These are phyloP conservation scores for Curvularia spicifera DNA, from an alignment of 2,329 filamentous ascomycete species.

Conservation along the genomic window DNA sequence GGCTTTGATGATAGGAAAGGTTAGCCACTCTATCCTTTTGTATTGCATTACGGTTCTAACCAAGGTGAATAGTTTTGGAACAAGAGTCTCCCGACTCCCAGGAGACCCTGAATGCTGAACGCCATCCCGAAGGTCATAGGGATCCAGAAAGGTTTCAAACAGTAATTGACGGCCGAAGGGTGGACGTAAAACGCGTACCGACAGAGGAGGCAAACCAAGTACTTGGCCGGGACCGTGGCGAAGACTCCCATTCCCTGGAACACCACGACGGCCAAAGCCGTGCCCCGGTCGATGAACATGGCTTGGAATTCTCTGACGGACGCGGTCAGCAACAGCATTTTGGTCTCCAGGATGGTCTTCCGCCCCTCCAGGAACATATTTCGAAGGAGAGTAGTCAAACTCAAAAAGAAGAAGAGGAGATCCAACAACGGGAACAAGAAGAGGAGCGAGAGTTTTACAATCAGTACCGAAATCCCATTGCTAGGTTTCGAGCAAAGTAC, in stretches of 20 bases:
- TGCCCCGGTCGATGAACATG: conserved; percentile 34
- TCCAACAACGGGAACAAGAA: conserved; percentile 51
- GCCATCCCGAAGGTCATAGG: not conserved
- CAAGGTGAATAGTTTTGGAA: conserved; percentile 13
- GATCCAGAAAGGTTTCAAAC: conserved; percentile 21
- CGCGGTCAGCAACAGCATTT: conserved; percentile 36
- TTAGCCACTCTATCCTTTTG: conserved; percentile 10
- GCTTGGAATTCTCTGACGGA: conserved; percentile 22
- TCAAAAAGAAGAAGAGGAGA: conserved; percentile 48
- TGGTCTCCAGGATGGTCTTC: conserved; percentile 55
- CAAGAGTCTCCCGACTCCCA: conserved; percentile 25
- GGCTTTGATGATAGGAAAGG: conserved; percentile 22
- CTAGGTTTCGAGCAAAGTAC: conserved; percentile 59
- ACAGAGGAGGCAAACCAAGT: conserved; percentile 20
- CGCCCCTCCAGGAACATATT: conserved; percentile 41
- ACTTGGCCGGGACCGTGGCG: conserved; percentile 1
- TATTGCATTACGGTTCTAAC: conserved; percentile 1
- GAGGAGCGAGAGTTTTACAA: conserved; percentile 55
- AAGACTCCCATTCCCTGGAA: not conserved
- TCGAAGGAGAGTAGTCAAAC: conserved; percentile 37
- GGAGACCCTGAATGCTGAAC: conserved; percentile 7
- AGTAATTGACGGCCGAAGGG: conserved; percentile 19
- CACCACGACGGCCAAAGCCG: conserved; percentile 22
- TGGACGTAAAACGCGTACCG: conserved; percentile 22
- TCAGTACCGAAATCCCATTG: conserved; percentile 59